Base-by-base conservation (phyloP, 1,139 yeast species). In the Nakaseomyces sp. region DNA sequence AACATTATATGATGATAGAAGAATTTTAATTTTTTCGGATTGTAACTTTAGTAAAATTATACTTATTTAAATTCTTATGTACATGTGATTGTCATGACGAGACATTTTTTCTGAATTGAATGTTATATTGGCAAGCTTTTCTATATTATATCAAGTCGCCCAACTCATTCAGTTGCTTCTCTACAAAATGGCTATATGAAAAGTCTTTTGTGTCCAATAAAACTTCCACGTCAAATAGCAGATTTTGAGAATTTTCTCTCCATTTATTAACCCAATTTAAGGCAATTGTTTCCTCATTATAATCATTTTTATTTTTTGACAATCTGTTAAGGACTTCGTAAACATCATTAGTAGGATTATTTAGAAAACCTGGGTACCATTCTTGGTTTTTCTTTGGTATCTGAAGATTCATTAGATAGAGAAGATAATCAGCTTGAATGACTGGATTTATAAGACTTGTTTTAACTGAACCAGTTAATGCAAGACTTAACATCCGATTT, bases 351-450 rank as follows among this genome's bases (percentile, higher is more conserved):
- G 96, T 87, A 1, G 95, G 95, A 32, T 69, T 69, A 16, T 67
- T 60, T 50, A 75, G 64, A 54, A 72, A 80, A 43, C 69, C 72
- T 2, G 64, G 63, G 56, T 74, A 78, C 44, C 63, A 63, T 32
- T 50, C 60, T 47, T 43, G 24, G 41, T 48, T 51, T 6, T 46
- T 40, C 19, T 39, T 45, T 9, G 74, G 69, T 45, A 73, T 76
- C 50, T 77, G 84, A 22, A 80, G 63, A 61, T 91, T 91, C 62
- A 89, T 67, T 25, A 84, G 67, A 56, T 72, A 91, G 24, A 91
- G 68, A 36, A 91, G 65, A 61, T 82, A 91, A 58, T 91, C 98
- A 0, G 96, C 95, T 49, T 84, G 85, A 40, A 87, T 75, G 6
- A 83, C 79, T 0, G 95, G 95, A 59, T 89, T 97, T 13, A 88